Evolutionary conservation across 2,329 filamentous ascomycete species (phyloP).

Genomic region (Ampelomyces quisqualis): DNA sequence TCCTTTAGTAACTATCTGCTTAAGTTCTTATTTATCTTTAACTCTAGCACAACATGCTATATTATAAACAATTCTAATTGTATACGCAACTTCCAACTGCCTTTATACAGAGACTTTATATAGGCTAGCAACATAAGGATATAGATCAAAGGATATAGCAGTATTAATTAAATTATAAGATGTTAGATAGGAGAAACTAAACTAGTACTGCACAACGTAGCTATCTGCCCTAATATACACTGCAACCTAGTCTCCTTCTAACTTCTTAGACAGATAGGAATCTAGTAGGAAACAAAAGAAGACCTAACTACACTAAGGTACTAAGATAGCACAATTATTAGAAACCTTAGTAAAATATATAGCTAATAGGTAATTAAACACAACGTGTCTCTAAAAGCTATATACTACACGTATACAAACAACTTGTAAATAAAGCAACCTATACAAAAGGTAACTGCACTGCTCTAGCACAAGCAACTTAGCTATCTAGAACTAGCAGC

Average conservation of each 20-base stretch:
- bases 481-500: not conserved
- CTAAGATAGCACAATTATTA: not conserved
- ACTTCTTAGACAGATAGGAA: not conserved
- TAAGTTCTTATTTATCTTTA: constrained; percentile 2
- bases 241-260: constrained; percentile 6
- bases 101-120: not conserved
- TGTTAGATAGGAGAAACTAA: not conserved
- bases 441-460: not conserved
- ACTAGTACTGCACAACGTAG: constrained; percentile 2
- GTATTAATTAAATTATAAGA: not conserved
- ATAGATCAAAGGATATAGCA: constrained; percentile 3
- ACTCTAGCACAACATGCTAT: constrained; percentile 2
- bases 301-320: not conserved
- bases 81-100: not conserved
- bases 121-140: constrained; percentile 1
- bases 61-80: constrained; percentile 1
- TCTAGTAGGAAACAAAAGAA: constrained; percentile 5
- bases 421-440: not conserved
- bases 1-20: not conserved
- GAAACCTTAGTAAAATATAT: not conserved
- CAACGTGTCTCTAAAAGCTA: not conserved
- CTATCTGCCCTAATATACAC: not conserved
- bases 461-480: constrained; percentile 2
- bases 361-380: constrained; percentile 3
- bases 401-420: not conserved